Base-by-base conservation (phyloP, 2,329 filamentous ascomycete species). In the Aciculosporium take region DNA sequence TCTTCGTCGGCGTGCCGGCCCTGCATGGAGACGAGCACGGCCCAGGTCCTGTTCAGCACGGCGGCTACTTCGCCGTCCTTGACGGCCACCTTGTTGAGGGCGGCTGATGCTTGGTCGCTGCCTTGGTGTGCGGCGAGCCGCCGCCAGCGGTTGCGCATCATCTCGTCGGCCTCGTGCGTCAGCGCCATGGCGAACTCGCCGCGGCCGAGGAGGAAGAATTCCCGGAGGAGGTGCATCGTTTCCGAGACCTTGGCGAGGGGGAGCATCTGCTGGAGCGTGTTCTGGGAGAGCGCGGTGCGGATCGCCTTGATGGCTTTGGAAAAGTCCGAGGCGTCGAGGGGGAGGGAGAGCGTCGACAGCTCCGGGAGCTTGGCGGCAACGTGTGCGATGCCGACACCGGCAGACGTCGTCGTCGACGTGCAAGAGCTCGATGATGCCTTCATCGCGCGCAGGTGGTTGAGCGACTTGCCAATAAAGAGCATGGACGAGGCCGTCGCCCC, bases 101-200 rank as follows among this genome's bases (percentile, higher is more conserved):
- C n/a, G n/a, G n/a, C n/a, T n/a, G n/a, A n/a, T n/a, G n/a, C n/a
- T n/a, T n/a, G n/a, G n/a, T n/a, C n/a, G n/a, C n/a, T 35, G 2
- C 50, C 47, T 45, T 77, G 74, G 54, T 70, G 20, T 4, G 33
- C 76, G 30, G 75, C 72, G 9, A 76, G 67, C 47, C 78, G 67
- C 50, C 71, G 76, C 70, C 84, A 84, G 38, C 85, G 77, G 48
- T 75, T 79, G n/a, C 76, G 72, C 20, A 91, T 72, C 50, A 79
- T 81, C 41, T 81, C 76, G 50, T 95, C 86, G 1, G 89, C 86
- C 62, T 95, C 84, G 28, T 81, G 75, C 1, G 93, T 85, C 21
- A 98, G 63, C 0, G 83, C 81, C 61, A 91, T 79, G 17, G 88
- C 86, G 57, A 98, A 98, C 57, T 96, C 91, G 40, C 89, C 89